Conservation (phyloP, 2,329 filamentous ascomycete genomes). For the Phaeosphaeria sp. region DNA sequence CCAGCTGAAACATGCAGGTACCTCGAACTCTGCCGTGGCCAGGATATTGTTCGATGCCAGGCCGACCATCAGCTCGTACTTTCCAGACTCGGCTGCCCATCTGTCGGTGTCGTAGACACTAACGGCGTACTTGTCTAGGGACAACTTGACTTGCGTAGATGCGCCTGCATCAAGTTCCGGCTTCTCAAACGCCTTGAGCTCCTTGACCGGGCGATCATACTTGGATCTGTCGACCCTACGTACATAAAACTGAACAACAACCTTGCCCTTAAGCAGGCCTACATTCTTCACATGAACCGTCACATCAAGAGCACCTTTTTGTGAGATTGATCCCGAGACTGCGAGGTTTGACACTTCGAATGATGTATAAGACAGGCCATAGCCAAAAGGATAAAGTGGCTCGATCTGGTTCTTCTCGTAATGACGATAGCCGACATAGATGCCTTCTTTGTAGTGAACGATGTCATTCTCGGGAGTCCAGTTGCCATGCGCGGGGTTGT, state of each 20-base stretch:
- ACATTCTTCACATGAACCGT: constrained; percentile 60
- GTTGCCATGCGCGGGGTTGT: constrained; percentile 72
- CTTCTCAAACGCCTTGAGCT: constrained; percentile 47
- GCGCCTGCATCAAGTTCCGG: constrained; percentile 25
- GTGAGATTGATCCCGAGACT: constrained; percentile 54
- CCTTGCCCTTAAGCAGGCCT: constrained; percentile 58
- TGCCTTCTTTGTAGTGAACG: constrained; percentile 73
- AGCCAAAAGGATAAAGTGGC: constrained; percentile 82
- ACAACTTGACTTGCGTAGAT: not conserved
- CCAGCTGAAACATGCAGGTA: not conserved
- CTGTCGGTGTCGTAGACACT: constrained; percentile 8
- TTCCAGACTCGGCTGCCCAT: not conserved
- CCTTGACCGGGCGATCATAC: constrained; percentile 57
- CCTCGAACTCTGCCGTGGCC: not conserved
- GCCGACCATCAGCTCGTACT: not conserved
- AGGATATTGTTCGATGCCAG: not conserved
- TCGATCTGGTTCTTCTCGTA: constrained; percentile 72
- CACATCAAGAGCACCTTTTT: constrained; percentile 54
- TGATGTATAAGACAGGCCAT: constrained; percentile 78
- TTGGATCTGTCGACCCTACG: constrained; percentile 39
- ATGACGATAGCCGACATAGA: constrained; percentile 86
- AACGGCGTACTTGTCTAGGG: not conserved
- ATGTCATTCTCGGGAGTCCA: constrained; percentile 65
- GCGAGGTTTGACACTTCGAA: constrained; percentile 61
- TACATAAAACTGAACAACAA: constrained; percentile 62